A percentile compares a stretch with the other conserved stretches of the same genome.
Evolutionary conservation across 1,284 basidiomycete genomes (phyloP).

Genomic region (Boletus smithii): DNA sequence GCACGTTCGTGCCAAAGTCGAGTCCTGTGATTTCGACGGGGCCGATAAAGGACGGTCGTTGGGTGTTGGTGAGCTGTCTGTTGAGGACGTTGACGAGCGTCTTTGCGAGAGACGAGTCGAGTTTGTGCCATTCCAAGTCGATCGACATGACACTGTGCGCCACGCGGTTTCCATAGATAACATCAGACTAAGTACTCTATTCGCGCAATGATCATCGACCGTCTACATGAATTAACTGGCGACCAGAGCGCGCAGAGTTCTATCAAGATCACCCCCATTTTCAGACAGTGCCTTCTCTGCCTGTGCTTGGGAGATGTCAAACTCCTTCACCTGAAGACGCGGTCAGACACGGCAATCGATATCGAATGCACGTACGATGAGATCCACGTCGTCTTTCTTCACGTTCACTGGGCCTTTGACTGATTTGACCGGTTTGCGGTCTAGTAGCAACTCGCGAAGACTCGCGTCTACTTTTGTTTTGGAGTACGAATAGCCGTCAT

Average conservation of each 20-base stretch:
- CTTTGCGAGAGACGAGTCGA: conserved; percentile 68
- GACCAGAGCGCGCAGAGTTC: conserved; percentile 27
- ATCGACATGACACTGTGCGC: conserved; percentile 74
- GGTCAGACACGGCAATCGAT: conserved; percentile 2
- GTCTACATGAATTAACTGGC: too few relatives aligned
- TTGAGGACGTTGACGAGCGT: conserved; percentile 80
- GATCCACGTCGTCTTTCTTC: conserved; percentile 49
- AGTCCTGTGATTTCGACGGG: conserved; percentile 83
- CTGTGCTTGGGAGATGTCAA: conserved; percentile 44
- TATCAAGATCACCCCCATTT: conserved; percentile 30
- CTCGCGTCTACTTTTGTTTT: conserved; percentile 52
- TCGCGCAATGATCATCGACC: too few relatives aligned
- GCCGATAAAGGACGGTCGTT: conserved; percentile 89
- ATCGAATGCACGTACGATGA: conserved; percentile 39
- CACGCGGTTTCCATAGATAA: not conserved
- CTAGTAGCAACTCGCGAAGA: conserved; percentile 29
- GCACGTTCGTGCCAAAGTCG: conserved; percentile 81
- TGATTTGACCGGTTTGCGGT: conserved; percentile 30
- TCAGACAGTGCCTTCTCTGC: conserved; percentile 45
- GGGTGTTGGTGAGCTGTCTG: conserved; percentile 64
- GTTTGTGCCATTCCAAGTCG: conserved; percentile 74
- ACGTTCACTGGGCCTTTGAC: conserved; percentile 29
- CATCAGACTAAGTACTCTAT: not conserved
- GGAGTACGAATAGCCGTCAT: conserved; percentile 48
- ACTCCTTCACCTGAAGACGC: conserved; percentile 42